phyloP scores from a whole-genome alignment of 768 basidiomycete genomes.

The Mycena alexandri region DNA sequence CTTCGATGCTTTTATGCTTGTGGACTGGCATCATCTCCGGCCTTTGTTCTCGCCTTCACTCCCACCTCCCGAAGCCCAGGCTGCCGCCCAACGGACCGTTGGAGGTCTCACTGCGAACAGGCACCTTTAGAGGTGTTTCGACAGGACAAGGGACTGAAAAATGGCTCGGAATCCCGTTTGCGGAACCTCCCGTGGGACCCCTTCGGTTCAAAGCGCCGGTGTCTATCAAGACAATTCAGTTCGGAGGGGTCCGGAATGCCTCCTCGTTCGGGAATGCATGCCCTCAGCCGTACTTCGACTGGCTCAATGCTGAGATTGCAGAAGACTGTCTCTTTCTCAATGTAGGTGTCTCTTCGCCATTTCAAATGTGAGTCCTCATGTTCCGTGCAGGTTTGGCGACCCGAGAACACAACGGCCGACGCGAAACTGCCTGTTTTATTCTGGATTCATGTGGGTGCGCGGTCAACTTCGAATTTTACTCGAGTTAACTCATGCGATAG shows the following conservation, averaged over 20 bases:
- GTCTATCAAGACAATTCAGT: slow-evolving; percentile 48
- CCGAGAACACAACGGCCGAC: slow-evolving; percentile 42
- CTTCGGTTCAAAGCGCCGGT: slow-evolving; percentile 71
- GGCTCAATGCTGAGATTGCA: slow-evolving; percentile 57
- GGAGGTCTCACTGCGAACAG: slow-evolving; percentile 57
- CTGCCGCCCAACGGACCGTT: slow-evolving; percentile 36
- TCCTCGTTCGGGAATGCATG: slow-evolving; percentile 67
- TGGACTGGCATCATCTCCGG: not conserved
- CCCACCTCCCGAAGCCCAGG: slow-evolving; percentile 11
- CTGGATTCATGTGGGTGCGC: slow-evolving; percentile 50
- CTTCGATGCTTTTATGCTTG: not conserved
- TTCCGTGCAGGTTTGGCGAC: slow-evolving; percentile 52
- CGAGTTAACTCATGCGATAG: slow-evolving; percentile 43
- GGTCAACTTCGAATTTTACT: not conserved
- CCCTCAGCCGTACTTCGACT: slow-evolving; percentile 56
- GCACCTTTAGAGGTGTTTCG: slow-evolving; percentile 61
- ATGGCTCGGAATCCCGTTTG: slow-evolving; percentile 75
- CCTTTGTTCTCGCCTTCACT: not conserved
- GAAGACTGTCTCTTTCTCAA: slow-evolving; percentile 71
- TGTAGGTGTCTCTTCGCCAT: slow-evolving; percentile 41
- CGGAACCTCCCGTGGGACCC: slow-evolving; percentile 64
- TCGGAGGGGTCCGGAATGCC: slow-evolving; percentile 54
- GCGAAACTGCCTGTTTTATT: slow-evolving; percentile 54
- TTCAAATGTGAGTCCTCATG: no score
- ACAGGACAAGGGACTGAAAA: slow-evolving; percentile 60